Evolutionary conservation across 805 yeast species (phyloP), one percentile per base, ranked within the genome.

Genomic region (Cyberlindnera meyerae): DNA sequence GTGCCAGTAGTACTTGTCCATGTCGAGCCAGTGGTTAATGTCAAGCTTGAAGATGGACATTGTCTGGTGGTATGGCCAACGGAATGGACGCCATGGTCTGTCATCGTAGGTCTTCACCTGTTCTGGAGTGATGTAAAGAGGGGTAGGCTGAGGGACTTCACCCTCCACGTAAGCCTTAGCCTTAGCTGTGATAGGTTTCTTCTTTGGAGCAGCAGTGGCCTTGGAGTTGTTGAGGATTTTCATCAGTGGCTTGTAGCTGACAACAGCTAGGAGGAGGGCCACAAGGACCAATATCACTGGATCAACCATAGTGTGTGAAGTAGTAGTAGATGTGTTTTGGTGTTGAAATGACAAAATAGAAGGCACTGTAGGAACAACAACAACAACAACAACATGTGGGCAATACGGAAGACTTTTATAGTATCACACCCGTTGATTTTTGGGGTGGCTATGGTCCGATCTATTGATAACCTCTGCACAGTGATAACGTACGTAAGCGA

Each of bases 41-140:
- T 80, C 84, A n/a, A 81, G 65, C 53, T 75, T 77, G 63, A 70
- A 80, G 33, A 81, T 79, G 12, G 82, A 72, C 88, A 81, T 81
- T 2, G 87, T 81, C 58, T 81, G 88, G 57, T 80, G 86, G 52
- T 81, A 81, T 20, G 88, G 88, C 79, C 83, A 78, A 51, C 88
- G 65, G 61, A 81, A 81, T 8, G 87, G 87, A 60, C 88, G 66
- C 88, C 88, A 81, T 11, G 88, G 87, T 54, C 88, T 66, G 49
- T 79, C 88, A 48, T 81, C 85, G 51, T 79, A 77, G 17, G 68
- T 70, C 44, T 64, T 62, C 9, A 79, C 82, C 47, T 77, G 76
- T 33, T 81, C 86, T 2, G 84, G 83, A 0, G 83, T 79, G 34
- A 81, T 71, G 60, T 63, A 64, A 20, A 79, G 59, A 0, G 86